Base-by-base conservation (phyloP, 116 monocot species). In the Zostera marina region DNA sequence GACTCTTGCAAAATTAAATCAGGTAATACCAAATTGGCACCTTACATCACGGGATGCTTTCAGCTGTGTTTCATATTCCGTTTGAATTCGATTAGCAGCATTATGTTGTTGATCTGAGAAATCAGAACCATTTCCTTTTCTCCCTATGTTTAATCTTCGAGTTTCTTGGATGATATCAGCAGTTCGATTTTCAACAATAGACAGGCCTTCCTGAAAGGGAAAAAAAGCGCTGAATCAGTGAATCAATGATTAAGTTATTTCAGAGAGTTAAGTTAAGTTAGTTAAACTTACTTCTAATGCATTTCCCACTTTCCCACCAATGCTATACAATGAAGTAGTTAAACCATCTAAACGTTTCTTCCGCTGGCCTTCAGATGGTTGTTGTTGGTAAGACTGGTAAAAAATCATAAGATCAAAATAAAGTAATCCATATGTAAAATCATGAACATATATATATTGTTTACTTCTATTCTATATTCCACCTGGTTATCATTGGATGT, bases 21-120 rank as follows among this genome's bases (percentile, higher is more conserved):
- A 45, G 9, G 45, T 10, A 47, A 76, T 67, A 77, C 73, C 79
- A 66, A 77, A 70, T 78, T 75, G 92, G 77, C 76, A 81, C 81
- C 88, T 84, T 88, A 94, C 94, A 77, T 94, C 82, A 76, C 94
- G 94, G 63, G 94, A 88, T 56, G 94, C 88, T 79, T 94, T 94
- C 74, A 94, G 64, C 59, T 94, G 94, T 47, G 77, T 88, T 61
- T 94, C 84, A 41, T 79, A 65, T 44, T 81, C 88, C n/a, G 74
- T 52, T 68, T 73, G 81, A 52, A 68, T 72, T 25, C 70, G 81
- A 57, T 66, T 11, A 40, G 59, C 47, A 40, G 59, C 47, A 12
- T 63, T 32, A 40, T 42, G 20, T 52, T 42, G 20, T 52, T 13
- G 41, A 65, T 11, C 52, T 4, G 53, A 51, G 24, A 42, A 49